Evolutionary conservation across 345 rosid genomes (phyloP), one percentile per base, ranked within the genome.

Genomic region (Geranium brycei): DNA sequence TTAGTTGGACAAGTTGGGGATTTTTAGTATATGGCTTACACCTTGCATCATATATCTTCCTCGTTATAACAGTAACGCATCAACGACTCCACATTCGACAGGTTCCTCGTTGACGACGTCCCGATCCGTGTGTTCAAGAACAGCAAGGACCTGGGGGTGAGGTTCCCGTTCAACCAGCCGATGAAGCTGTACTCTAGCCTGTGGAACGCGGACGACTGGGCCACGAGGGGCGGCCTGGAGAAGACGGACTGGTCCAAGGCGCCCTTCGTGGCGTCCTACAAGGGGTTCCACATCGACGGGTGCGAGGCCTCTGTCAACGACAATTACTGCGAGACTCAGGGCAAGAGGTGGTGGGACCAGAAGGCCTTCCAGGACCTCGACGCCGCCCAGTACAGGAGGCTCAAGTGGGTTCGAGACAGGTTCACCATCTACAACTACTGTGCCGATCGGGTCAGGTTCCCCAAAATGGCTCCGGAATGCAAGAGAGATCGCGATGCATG

Each of bases 301-400:
- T 84, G 85, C 1, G 89, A 86, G 57, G 81, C 83, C 14, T 84
- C 84, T 0, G 84, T 84, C 55, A 62, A 84, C 30, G 83, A 85
- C 57, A 84, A 35, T 1, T 35, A 4, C 41, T 35, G 41, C 41
- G 41, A 35, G 41, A 35, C 41, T 1, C 41, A 35, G 57, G 92
- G 87, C 10, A 77, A 72, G 59, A 66, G 85, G 2, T 86, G 91
- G 89, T 86, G 91, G 89, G 92, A 86, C 64, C 82, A 84, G 66
- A 84, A 76, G 51, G 85, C 80, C 68, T 86, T 83, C 60, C 82
- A 64, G 14, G 91, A 83, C 66, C 84, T 86, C 13, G 85, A 86
- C 4, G 72, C 67, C 41, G 59, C 60, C 2, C 91, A 82, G 17
- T 84, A 75, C 72, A 68, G 81, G 61, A 79, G 87, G 32, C 76